These are phyloP conservation scores for Diplocarpon rosae DNA, from an alignment of 2,329 filamentous ascomycete species.

Conservation along the genomic window DNA sequence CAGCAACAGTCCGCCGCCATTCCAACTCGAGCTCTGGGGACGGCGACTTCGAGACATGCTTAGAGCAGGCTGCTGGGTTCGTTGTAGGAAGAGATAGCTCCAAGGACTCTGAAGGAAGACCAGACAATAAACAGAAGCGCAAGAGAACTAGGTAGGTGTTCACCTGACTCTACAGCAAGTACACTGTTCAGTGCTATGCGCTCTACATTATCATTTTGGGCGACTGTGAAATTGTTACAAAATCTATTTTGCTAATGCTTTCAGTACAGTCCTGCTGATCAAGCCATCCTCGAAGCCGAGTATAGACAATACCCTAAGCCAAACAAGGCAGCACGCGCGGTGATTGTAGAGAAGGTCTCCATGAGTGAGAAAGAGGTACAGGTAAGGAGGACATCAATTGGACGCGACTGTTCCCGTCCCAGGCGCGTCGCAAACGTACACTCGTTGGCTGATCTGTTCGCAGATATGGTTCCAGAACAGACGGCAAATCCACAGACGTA, in stretches of 20 bases:
- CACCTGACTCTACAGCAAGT: background rate
- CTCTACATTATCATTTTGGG: background rate
- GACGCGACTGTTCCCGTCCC: background rate
- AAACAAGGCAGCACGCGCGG: constrained; percentile 76
- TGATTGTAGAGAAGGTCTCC: constrained; percentile 67
- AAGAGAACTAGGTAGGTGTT: constrained; percentile 50
- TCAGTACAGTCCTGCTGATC: constrained; percentile 66
- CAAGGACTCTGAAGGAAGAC: constrained; percentile 27
- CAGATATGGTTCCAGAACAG: constrained; percentile 98
- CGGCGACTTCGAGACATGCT: constrained; percentile 15
- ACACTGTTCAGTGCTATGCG: background rate
- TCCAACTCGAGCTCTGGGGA: constrained; percentile 15
- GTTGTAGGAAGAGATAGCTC: constrained; percentile 16
- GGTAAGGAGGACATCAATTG: constrained; percentile 42
- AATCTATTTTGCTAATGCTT: constrained; percentile 9
- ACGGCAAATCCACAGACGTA: constrained; percentile 82
- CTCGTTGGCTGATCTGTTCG: constrained; percentile 9
- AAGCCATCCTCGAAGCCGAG: constrained; percentile 75
- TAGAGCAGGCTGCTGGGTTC: constrained; percentile 13
- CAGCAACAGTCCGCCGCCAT: constrained; percentile 8
- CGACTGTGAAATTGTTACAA: too few species aligned
- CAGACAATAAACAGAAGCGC: constrained; percentile 35
- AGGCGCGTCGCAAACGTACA: constrained; percentile 10
- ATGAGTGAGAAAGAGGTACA: constrained; percentile 94
- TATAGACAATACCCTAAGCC: constrained; percentile 81